Percentiles rank a stretch among this genome's conserved stretches.
Evolutionary conservation across 1,284 basidiomycete genomes (phyloP).

Genomic region (Tilletia indica): DNA sequence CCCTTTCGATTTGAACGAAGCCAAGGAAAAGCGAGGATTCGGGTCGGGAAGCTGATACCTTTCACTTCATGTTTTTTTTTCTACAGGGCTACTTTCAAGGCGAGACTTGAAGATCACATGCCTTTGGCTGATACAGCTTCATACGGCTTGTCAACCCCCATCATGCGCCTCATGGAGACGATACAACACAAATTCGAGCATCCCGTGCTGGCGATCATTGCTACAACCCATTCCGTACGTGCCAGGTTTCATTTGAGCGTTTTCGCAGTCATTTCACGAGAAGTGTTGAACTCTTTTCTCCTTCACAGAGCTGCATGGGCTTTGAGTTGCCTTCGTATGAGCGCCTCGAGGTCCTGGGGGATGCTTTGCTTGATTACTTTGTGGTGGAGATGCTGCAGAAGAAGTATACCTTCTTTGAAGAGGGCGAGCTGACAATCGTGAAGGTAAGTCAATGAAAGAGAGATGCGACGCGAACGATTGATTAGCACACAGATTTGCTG

Average conservation of each 20-base stretch:
- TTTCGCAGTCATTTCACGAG: not conserved
- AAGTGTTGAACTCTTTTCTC: not conserved
- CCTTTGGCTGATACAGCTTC: not conserved
- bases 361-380: slow-evolving; percentile 38
- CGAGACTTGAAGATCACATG: no score
- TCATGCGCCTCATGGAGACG: not conserved
- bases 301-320: slow-evolving; percentile 23
- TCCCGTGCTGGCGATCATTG: slow-evolving; percentile 39
- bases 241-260: not conserved
- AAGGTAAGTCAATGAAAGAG: not conserved
- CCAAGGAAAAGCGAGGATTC: no score
- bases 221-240: slow-evolving; percentile 36
- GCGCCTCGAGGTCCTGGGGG: slow-evolving; percentile 37
- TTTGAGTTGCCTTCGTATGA: slow-evolving; percentile 34
- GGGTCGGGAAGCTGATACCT: no score
- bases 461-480: not conserved
- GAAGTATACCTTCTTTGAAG: slow-evolving; percentile 18
- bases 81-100: no score
- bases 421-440: slow-evolving; percentile 20
- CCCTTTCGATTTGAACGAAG: no score
- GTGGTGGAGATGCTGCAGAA: slow-evolving; percentile 26
- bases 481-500: not conserved
- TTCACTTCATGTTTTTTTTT: no score
- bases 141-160: not conserved
- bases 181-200: not conserved